Percentiles rank a stretch among this genome's conserved stretches.
These are phyloP conservation scores for Cutaneotrichosporon dermatis DNA, from an alignment of 1,284 basidiomycete genomes.

Conservation along the genomic window DNA sequence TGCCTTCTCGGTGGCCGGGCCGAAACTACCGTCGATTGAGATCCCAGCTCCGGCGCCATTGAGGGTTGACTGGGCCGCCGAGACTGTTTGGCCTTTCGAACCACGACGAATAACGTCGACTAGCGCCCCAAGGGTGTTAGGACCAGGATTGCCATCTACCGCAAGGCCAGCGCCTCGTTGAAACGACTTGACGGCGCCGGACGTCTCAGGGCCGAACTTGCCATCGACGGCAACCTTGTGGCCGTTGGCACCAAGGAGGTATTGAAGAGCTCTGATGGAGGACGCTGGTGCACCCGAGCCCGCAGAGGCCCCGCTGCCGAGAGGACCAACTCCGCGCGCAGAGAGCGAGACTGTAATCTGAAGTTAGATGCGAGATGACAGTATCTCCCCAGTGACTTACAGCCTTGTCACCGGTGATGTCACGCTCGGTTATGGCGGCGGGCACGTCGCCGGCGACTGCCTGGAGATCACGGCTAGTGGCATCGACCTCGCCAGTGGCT, in stretches of 20 bases:
- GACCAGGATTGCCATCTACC: conserved; percentile 5
- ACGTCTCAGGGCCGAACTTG: background rate
- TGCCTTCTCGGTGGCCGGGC: background rate
- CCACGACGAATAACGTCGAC: background rate
- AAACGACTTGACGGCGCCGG: background rate
- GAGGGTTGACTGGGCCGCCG: conserved; percentile 6
- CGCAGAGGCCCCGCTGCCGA: conserved; percentile 3
- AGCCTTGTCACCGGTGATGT: too few relatives aligned
- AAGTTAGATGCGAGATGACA: too few relatives aligned
- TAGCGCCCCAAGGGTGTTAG: conserved; percentile 9
- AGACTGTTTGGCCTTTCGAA: background rate
- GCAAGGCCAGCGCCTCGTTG: background rate
- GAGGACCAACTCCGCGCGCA: background rate
- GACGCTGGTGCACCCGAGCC: background rate
- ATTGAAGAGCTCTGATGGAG: conserved; percentile 7
- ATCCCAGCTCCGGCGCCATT: background rate
- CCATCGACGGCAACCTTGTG: conserved; percentile 8
- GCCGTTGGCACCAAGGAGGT: conserved; percentile 2
- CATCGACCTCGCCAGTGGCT: too few relatives aligned
- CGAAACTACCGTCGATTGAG: conserved; percentile 10
- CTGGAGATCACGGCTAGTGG: too few relatives aligned
- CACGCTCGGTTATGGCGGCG: too few relatives aligned
- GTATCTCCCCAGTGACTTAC: too few relatives aligned
- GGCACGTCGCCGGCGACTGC: too few relatives aligned
- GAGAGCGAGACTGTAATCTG: background rate